Evolutionary conservation across 169 alveolate species (phyloP), one percentile per base, ranked within the genome.

Genomic region (Perkinsus chesapeaki): DNA sequence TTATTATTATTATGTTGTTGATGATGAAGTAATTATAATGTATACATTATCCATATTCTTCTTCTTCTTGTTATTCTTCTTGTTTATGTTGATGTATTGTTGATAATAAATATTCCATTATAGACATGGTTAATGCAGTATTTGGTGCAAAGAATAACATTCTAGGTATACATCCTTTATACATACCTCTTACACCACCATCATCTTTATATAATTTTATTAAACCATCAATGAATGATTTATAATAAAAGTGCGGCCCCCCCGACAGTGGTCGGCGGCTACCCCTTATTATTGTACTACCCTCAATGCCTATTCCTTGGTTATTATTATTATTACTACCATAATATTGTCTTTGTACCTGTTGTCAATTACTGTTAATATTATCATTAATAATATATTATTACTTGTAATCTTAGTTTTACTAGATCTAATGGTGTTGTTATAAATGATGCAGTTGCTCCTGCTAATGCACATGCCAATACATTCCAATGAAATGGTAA

Each of bases 341-440:
- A 60, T 60, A 16, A 60, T 60, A 16, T 20, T 16, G 31, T 20
- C 31, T 1, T 60, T 60, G 12, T 23, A 60, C 31, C 82, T 60
- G 60, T 43, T 5, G 27, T 60, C 31, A 60, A 9, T 5, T 16
- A 43, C 16, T 43, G 60, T 43, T 43, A 16, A 16, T 43, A 16
- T 43, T 60, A 16, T 7, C 31, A 16, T 60, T 7, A 16, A 5
- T 60, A 60, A 20, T 60, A n/a, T n/a, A 7, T 60, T 60, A 60
- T 60, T 60, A 73, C 91, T 38, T 73, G 91, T 38, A 91, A 38
- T 39, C 92, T 31, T 37, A 91, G 39, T 39, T 91, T 91, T 7
- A 91, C 92, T 0, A 91, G 72, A 39, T 91, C 92, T 1, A 91
- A 38, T 3, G 92, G 92, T 37, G 39, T 91, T 7, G 92, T 91